Evolutionary conservation across 106 monocot genomes (phyloP), one percentile per base, ranked within the genome.

Genomic region (Alisma plantagoaquatica): DNA sequence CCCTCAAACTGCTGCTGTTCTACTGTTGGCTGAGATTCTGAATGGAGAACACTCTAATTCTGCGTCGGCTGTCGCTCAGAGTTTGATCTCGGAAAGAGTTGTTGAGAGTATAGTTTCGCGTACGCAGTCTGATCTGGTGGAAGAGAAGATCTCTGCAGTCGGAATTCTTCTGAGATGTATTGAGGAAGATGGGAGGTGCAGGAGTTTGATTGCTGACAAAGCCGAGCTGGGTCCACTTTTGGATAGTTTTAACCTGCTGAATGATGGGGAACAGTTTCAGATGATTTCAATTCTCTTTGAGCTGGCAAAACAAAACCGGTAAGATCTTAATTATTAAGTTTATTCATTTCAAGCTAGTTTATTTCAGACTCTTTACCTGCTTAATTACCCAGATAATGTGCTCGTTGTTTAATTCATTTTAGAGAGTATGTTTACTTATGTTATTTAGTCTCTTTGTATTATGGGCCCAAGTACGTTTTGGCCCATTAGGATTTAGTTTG

Each of bases 231-330:
- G 22, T 27, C 48, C 53, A 21, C 53, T 80, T 41, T 52, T 80
- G 41, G 67, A 80, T 35, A 59, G 57, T 38, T 71, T 80, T 54
- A 9, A 27, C 3, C 27, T 41, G 2, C 66, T 59, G 35, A 53
- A 26, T 43, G 75, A 80, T 46, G 50, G 19, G 8, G 70, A 71
- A 27, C 46, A 56, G 26, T 71, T 75, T 50, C 62, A 75, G 43
- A 75, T 75, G 22, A 65, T 80, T 35, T 60, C 46, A 1, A 66
- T 75, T 45, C 75, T 80, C 26, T 57, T 38, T 44, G 80, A 80
- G 43, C 31, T 80, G 43, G 70, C 67, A 42, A 80, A 71, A 46
- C 51, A 73, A 53, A 75, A 53, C 46, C 66, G 70, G 80, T 80
- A 71, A 24, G 30, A 10, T 48, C 3, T 18, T 29, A 22, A 2